Evolutionary conservation across 176 grass and related monocot genomes (phyloP), one percentile per base, ranked within the genome.

Genomic region (Phyllostachys edulis): DNA sequence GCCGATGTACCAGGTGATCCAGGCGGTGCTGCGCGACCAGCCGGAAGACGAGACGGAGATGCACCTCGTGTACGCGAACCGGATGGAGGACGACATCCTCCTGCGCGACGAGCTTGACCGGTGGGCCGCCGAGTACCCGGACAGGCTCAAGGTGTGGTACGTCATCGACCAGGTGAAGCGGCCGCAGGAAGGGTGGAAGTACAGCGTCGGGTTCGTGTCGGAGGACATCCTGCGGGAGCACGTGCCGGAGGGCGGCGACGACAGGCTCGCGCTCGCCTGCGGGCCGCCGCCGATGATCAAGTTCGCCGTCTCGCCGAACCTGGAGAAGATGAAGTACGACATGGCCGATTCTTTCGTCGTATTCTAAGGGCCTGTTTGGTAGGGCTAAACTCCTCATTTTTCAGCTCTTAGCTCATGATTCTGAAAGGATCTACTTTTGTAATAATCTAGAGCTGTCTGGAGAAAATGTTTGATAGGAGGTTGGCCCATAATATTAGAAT

Each of bases 251-350:
- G 93, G 96, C 5, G 89, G 70, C 18, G 84, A 92, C 9, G 89
- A 92, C 72, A 92, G 88, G 39, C 80, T 99, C 17, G 96, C 93
- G 4, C 87, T 99, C 7, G 91, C 91, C 4, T 99, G 96, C 40
- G 96, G 96, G 45, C 93, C 96, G 11, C 93, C 89, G 73, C 91
- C 96, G 2, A 99, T 99, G 96, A 94, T 99, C 81, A 82, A 99
- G 85, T 99, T 95, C 75, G 96, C 93, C 47, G 68, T 99, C 80
- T 67, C 65, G 46, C 93, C 96, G 11, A 95, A 94, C 73, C 65
- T 99, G 74, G 96, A 96, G 91, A 99, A 96, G 84, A 92, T 99
- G 91, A 94, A 94, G 73, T 91, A 96, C 71, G 88, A 99, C 78
- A 68, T 95, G 64, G 79, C 80, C 14, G 87, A 67, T 66, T 92